Conservation (phyloP, 441 rosid species). For the Daphne laureola region DNA sequence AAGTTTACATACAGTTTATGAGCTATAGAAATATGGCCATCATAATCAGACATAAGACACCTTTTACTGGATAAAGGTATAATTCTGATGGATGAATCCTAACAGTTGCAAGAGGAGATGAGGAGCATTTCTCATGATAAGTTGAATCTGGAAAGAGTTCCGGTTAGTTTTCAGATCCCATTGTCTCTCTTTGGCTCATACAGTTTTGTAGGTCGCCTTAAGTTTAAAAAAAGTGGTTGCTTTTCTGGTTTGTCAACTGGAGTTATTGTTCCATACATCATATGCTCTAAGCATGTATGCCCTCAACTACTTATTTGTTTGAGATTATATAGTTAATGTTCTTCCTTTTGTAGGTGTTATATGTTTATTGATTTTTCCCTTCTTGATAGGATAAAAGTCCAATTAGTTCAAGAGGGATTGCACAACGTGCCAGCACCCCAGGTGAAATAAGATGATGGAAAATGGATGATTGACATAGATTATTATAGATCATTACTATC, state of each 20-base stretch:
- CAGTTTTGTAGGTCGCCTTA: slow-evolving; percentile 68
- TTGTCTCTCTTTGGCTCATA: slow-evolving; percentile 2
- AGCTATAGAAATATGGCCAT: not conserved
- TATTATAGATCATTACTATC: slow-evolving; percentile 95
- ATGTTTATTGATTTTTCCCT: slow-evolving; percentile 8
- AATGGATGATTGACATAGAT: slow-evolving; percentile 91
- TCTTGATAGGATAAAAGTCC: slow-evolving; percentile 49
- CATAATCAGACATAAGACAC: not conserved
- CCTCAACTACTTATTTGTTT: slow-evolving; percentile 8
- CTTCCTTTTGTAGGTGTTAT: slow-evolving; percentile 1
- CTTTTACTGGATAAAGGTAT: no score
- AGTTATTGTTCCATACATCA: slow-evolving; percentile 87
- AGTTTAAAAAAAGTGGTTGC: slow-evolving; percentile 85
- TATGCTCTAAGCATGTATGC: slow-evolving; percentile 88
- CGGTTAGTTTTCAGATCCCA: no score
- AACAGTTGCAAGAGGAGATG: slow-evolving; percentile 90
- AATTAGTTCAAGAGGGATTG: slow-evolving; percentile 64
- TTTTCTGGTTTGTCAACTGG: slow-evolving; percentile 73
- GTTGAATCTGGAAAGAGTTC: no score
- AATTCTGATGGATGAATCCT: slow-evolving; percentile 1
- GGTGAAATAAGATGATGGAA: slow-evolving; percentile 64
- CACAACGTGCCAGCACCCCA: slow-evolving; percentile 97
- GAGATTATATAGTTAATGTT: not conserved
- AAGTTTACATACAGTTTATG: no score
- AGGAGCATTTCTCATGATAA: slow-evolving; percentile 23